Base-by-base conservation (phyloP, 495 filamentous ascomycete species). In the Daldinia loculata region DNA sequence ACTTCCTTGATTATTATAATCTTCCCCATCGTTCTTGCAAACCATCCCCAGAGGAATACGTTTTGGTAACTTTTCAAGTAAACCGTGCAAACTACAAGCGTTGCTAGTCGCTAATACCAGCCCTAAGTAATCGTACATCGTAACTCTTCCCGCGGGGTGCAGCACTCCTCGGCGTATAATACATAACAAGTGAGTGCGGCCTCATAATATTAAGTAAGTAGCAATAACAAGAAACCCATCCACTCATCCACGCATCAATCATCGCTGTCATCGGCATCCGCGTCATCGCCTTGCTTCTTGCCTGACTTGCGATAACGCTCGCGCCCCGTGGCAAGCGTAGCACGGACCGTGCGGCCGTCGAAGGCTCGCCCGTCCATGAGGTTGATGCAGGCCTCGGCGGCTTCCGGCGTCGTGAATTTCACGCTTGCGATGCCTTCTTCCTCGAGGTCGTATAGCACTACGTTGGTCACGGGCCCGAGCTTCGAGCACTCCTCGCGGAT, bases 401-500 rank as follows among this genome's bases (percentile, higher is more conserved):
- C 88, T 65, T 90, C 87, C 5, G 85, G 80, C 27, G 90, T 86
- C 19, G 80, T 74, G 78, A 97, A 99, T 56, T 89, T 85, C 32
- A 98, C 92, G 71, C 88, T 95, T 15, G 92, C 92, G 24, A 98
- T 88, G 15, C 95, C 95, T 2, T 93, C 93, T n/a, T 84, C 80
- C 76, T 99, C 95, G 61, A 89, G 82, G 77, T 99, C 95, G 75
- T 90, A 99, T 29, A 99, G 86, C 3, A 94, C 87, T 0, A 98
- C 92, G 70, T 96, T 98, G 24, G 93, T 96, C 4, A 99, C 92
- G 24, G 90, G 83, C 12, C 95, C 96, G 17, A 96, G 81, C 79
- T 97, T 97, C 38, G 87, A 84, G 78, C 92, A 96, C 79, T 97
- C 94, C 34, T 95, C 92, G 27, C 91, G 88, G 39, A 99, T 91